Base-by-base conservation (phyloP, 2,329 filamentous ascomycete genomes). In the Xylariomycetidae sp. region DNA sequence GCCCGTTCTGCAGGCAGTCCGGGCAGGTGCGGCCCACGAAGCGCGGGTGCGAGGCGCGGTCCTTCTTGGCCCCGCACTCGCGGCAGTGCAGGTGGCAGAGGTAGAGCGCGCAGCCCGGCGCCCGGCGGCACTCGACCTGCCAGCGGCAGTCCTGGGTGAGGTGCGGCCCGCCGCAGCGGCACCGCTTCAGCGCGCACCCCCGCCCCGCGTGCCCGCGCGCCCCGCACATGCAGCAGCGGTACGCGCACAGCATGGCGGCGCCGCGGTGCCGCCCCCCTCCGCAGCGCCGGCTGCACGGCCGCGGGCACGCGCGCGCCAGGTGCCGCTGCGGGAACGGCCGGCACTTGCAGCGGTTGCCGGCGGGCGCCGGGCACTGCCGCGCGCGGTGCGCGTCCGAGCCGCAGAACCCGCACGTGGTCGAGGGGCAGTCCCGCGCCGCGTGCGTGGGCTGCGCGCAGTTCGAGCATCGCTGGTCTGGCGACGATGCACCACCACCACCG, bases 181-280 rank as follows among this genome's bases (percentile, higher is more conserved):
- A 64, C 13, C 37, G 44, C 35, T 49, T 50, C 19, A 57, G 32
- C 15, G 52, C 45, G 37, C 61, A 64, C 18, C 60, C 49, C 10
- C 37, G 46, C n/a, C 60, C 60, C 17, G 49, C 50, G 37, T 65
- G 61, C 2, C 57, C 58, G 14, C 39, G 44, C 4, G 56, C 34
- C n/a, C 61, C 61, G 36, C 62, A 65, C 61, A 65, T 64, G 39
- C 61, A 64, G 40, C 61, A 65, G 13, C 62, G 53, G 12, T 44
- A 29, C 13, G 40, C 39, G 44, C 61, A 65, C 3, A 48, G 46
- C 52, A 65, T 63, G 26, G 60, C 61, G 26, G 53, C 59, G 18
- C 44, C 46, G 39, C 62, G 56, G 28, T 45, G 47, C 40, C 45
- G 46, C 27, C 49, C 45, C 6, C 54, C 54, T n/a, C 57, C 58